Evolutionary conservation across 805 yeast genomes (phyloP).

Genomic region (Spathaspora girioi): DNA sequence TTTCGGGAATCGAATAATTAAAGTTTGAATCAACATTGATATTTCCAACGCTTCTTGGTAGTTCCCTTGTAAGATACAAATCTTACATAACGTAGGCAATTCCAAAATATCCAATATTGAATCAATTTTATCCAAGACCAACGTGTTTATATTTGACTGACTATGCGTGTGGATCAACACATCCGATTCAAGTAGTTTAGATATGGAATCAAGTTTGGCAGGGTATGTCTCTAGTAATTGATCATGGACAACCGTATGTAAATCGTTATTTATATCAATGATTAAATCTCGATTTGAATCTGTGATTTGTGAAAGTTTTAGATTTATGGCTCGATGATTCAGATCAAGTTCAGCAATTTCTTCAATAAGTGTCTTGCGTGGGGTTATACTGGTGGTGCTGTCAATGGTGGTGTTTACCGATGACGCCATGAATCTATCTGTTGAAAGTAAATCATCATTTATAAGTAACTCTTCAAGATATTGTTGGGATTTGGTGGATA

Average conservation of each 20-base stretch:
- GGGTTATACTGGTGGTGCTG: neutral
- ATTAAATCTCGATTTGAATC: constrained; percentile 44
- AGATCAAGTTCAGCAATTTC: constrained; percentile 74
- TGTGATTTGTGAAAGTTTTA: constrained; percentile 39
- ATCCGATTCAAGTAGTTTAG: constrained; percentile 10
- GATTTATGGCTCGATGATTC: constrained; percentile 45
- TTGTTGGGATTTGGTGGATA: constrained; percentile 18
- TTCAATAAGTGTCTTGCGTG: constrained; percentile 45
- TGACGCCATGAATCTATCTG: constrained; percentile 42
- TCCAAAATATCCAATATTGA: constrained; percentile 75
- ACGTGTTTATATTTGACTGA: constrained; percentile 13
- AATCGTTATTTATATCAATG: constrained; percentile 34
- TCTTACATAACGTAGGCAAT: constrained; percentile 74
- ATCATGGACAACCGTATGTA: constrained; percentile 24
- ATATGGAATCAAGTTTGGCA: constrained; percentile 10
- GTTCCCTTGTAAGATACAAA: constrained; percentile 83
- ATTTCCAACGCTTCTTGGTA: constrained; percentile 89
- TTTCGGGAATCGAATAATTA: constrained; percentile 66
- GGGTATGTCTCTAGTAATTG: constrained; percentile 15
- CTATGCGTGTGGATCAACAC: no score
- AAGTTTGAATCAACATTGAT: constrained; percentile 66
- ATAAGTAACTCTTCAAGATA: constrained; percentile 42
- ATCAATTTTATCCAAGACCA: constrained; percentile 60
- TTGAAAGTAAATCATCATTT: constrained; percentile 44
- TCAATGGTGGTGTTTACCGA: constrained; percentile 9